These are phyloP conservation scores for Cladosporium phlei DNA, from an alignment of 2,329 filamentous ascomycete genomes.

Conservation along the genomic window DNA sequence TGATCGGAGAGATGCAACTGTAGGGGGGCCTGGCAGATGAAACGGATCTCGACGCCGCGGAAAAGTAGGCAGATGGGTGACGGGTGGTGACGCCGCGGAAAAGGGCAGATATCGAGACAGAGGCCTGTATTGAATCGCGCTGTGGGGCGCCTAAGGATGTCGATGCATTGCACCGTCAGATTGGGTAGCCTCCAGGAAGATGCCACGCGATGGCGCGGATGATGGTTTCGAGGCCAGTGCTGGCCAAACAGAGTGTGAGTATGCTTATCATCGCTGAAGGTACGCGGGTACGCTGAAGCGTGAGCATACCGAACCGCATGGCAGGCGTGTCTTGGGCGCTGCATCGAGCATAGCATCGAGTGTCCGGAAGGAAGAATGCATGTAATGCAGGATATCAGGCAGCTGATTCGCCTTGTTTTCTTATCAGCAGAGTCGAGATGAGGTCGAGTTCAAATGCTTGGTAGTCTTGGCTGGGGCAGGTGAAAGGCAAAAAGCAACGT, in stretches of 20 bases:
- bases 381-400: background rate
- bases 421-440: conserved; percentile 12
- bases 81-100: no score
- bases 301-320: background rate
- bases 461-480: background rate
- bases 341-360: conserved; percentile 3
- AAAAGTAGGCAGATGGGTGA: no score
- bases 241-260: conserved; percentile 9
- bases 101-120: conserved; percentile 1
- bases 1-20: no score
- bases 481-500: background rate
- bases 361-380: no score
- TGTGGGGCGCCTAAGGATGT: conserved; percentile 2
- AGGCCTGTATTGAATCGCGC: background rate
- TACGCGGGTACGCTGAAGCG: no score
- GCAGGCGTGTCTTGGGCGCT: background rate
- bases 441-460: conserved; percentile 9
- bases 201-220: background rate
- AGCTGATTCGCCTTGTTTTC: conserved; percentile 1
- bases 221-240: background rate
- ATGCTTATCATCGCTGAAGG: conserved; percentile 12
- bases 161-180: no score
- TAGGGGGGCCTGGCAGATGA: no score
- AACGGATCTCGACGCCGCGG: no score
- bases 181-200: no score